phyloP scores from a whole-genome alignment of 306 rosid species.

The Sicyos baderoa region DNA sequence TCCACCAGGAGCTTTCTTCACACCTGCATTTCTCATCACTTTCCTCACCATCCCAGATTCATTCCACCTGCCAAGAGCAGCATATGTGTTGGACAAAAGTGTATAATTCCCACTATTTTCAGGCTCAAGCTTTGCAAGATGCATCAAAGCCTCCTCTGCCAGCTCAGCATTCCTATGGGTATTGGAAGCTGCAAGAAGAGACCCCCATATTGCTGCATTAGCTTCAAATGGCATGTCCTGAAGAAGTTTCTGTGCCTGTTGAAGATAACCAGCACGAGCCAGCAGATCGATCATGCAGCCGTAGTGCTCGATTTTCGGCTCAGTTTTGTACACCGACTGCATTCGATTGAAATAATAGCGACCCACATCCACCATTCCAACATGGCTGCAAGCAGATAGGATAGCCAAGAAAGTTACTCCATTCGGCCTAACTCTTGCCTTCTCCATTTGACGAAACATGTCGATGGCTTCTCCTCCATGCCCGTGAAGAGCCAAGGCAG shows the following conservation, averaged over 20 bases:
- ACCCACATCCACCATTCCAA: conserved; percentile 46
- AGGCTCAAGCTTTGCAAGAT: conserved; percentile 46
- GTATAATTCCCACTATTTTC: conserved; percentile 43
- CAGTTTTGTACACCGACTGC: conserved; percentile 36
- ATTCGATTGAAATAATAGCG: conserved; percentile 34
- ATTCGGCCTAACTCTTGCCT: conserved; percentile 42
- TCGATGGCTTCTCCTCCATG: conserved; percentile 46
- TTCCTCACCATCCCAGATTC: conserved; percentile 54
- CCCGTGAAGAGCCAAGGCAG: conserved; percentile 71
- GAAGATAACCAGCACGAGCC: conserved; percentile 56
- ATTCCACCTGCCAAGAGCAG: conserved; percentile 51
- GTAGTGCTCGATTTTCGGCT: conserved; percentile 46
- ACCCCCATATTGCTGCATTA: conserved; percentile 65
- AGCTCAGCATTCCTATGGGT: conserved; percentile 40
- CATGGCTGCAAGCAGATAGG: conserved; percentile 76
- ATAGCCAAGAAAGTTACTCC: conserved; percentile 52
- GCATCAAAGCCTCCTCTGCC: conserved; percentile 43
- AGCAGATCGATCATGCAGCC: conserved; percentile 51
- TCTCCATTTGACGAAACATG: conserved; percentile 47
- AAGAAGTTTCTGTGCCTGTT: conserved; percentile 49
- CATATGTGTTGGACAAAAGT: conserved; percentile 52
- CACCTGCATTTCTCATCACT: conserved; percentile 43
- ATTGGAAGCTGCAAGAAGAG: conserved; percentile 56
- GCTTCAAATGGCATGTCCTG: conserved; percentile 52
- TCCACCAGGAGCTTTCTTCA: conserved; percentile 47